These are phyloP conservation scores for Orbilia ellipsospora DNA, from an alignment of 2,329 filamentous ascomycete species.

Conservation along the genomic window DNA sequence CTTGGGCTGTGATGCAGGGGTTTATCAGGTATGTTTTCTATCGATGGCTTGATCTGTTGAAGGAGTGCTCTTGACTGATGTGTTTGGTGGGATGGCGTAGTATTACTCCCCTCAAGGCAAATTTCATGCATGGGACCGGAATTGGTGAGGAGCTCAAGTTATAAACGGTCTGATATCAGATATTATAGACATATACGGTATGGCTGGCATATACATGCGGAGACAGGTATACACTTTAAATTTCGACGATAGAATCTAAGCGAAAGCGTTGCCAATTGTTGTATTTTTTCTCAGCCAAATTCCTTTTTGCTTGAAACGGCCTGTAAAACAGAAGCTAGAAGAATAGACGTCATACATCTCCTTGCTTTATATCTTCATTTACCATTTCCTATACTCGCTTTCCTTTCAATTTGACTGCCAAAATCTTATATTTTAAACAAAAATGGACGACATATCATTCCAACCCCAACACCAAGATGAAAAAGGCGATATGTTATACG, in stretches of 20 bases:
- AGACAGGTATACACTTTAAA: not conserved
- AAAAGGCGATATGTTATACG: slow-evolving; percentile 67
- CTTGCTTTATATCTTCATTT: not conserved
- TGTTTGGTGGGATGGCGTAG: slow-evolving; percentile 64
- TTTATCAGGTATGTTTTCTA: slow-evolving; percentile 76
- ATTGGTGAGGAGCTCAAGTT: slow-evolving; percentile 77
- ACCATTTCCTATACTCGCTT: not conserved
- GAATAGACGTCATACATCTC: slow-evolving; percentile 6
- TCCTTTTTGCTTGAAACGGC: slow-evolving; percentile 6
- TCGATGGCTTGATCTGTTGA: slow-evolving; percentile 10
- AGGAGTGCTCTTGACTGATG: slow-evolving; percentile 43
- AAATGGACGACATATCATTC: no score
- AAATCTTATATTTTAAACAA: no score
- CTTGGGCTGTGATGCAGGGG: slow-evolving; percentile 89
- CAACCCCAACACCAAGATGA: not conserved
- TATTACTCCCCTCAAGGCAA: slow-evolving; percentile 89
- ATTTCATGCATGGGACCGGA: slow-evolving; percentile 81
- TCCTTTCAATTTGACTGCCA: no score
- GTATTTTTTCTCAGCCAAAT: slow-evolving; percentile 53
- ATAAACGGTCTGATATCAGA: slow-evolving; percentile 69
- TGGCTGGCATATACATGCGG: not conserved
- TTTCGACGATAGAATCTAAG: slow-evolving; percentile 23
- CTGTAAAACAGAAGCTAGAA: not conserved
- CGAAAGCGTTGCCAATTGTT: slow-evolving; percentile 45
- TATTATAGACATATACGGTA: not conserved